These are phyloP conservation scores for Diplodia mutila DNA, from an alignment of 2,329 filamentous ascomycete genomes.

Conservation along the genomic window DNA sequence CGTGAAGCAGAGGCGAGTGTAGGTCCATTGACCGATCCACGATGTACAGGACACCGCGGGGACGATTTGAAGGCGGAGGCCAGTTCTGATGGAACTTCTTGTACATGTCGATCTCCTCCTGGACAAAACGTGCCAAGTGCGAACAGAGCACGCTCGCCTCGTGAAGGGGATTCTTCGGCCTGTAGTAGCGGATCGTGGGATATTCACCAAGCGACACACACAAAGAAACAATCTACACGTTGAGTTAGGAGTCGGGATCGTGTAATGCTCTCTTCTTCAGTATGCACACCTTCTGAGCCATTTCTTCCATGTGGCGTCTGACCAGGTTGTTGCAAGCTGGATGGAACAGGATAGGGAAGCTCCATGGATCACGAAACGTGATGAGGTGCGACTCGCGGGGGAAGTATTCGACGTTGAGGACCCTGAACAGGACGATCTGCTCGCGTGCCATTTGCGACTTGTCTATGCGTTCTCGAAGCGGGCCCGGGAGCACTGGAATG, in stretches of 20 bases:
- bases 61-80: slow-evolving; percentile 76
- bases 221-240: slow-evolving; percentile 73
- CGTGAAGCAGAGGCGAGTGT: slow-evolving; percentile 83
- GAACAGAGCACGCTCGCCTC: slow-evolving; percentile 86
- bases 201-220: slow-evolving; percentile 94
- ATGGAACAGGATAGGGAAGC: slow-evolving; percentile 90
- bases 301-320: slow-evolving; percentile 75
- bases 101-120: slow-evolving; percentile 88
- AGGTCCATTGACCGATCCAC: slow-evolving; percentile 94
- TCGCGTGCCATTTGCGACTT: slow-evolving; percentile 69
- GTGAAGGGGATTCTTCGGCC: slow-evolving; percentile 73
- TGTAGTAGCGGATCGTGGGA: slow-evolving; percentile 89
- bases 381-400: slow-evolving; percentile 89
- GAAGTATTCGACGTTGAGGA: slow-evolving; percentile 85
- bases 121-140: slow-evolving; percentile 87
- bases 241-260: not conserved
- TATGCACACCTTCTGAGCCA: slow-evolving; percentile 78
- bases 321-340: slow-evolving; percentile 86
- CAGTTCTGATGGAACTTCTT: slow-evolving; percentile 83
- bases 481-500: slow-evolving; percentile 65
- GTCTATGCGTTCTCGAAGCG: slow-evolving; percentile 74
- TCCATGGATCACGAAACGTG: slow-evolving; percentile 93
- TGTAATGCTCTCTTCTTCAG: not conserved
- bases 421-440: slow-evolving; percentile 78
- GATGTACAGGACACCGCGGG: slow-evolving; percentile 81